Conservation (phyloP, 1,284 basidiomycete species). For the Naganishia liquefaciens region DNA sequence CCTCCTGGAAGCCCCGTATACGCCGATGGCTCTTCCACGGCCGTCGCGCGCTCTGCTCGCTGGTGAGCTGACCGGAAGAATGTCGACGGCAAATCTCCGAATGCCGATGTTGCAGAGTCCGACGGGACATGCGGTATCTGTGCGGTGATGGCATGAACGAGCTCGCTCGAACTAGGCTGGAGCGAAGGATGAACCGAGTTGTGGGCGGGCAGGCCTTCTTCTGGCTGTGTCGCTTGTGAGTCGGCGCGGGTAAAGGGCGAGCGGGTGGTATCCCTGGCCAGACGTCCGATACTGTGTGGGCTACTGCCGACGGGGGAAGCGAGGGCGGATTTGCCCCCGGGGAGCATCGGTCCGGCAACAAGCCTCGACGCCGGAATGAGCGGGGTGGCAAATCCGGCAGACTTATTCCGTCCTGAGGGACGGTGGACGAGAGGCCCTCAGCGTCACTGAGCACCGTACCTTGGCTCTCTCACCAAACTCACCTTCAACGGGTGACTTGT, state of each 20-base stretch:
- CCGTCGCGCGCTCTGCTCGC: neutral
- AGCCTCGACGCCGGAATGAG: conserved; percentile 10
- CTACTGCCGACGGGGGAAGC: conserved; percentile 5
- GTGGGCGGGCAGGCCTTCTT: conserved; percentile 22
- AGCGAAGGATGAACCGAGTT: conserved; percentile 14
- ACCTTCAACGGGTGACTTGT: neutral
- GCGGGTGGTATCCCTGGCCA: conserved; percentile 1
- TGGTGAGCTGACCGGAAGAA: conserved; percentile 24
- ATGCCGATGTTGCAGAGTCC: conserved; percentile 1
- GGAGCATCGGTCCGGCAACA: neutral
- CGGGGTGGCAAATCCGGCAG: conserved; percentile 7
- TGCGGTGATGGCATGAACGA: conserved; percentile 1
- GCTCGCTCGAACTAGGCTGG: conserved; percentile 4
- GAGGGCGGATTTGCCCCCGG: conserved; percentile 8
- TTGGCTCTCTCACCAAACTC: neutral
- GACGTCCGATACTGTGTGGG: neutral
- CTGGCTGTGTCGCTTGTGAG: conserved; percentile 28
- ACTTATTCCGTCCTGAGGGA: neutral
- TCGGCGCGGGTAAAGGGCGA: conserved; percentile 27
- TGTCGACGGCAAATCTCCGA: conserved; percentile 15
- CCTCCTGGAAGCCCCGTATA: too few relatives aligned
- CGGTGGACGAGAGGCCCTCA: neutral
- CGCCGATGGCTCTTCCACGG: neutral
- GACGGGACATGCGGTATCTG: neutral
- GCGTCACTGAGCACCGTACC: neutral